Conservation (phyloP, 2,329 filamentous ascomycete species). For the Aspergillus transmontanensis region DNA sequence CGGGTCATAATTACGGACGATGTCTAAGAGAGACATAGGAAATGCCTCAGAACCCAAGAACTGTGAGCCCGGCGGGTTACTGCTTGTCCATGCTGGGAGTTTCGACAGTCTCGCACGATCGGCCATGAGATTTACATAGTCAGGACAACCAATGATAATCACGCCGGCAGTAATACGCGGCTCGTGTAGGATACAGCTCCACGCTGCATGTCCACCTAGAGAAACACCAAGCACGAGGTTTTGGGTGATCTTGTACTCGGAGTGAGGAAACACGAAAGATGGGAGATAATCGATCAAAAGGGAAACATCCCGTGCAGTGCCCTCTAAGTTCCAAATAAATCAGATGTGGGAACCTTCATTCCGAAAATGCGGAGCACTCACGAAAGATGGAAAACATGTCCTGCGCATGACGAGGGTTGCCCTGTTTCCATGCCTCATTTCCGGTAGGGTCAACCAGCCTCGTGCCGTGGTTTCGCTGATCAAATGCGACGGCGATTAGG, state of each 20-base stretch:
- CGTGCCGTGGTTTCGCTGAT: conserved; percentile 89
- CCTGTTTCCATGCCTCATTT: conserved; percentile 77
- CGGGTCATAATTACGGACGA: conserved; percentile 71
- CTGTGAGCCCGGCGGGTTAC: conserved; percentile 56
- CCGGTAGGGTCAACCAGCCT: conserved; percentile 66
- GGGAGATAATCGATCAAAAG: conserved; percentile 75
- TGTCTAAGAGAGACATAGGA: conserved; percentile 66
- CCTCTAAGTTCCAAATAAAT: conserved; percentile 42
- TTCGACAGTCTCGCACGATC: conserved; percentile 76
- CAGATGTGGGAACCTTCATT: background rate
- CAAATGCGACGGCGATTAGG: conserved; percentile 80
- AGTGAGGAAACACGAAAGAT: conserved; percentile 68
- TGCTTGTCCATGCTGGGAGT: conserved; percentile 60
- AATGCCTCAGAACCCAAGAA: conserved; percentile 82
- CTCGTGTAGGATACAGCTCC: conserved; percentile 80
- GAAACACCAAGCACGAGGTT: conserved; percentile 82
- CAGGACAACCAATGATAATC: conserved; percentile 83
- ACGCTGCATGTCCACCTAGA: conserved; percentile 83
- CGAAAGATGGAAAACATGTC: conserved; percentile 86
- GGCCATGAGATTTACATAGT: conserved; percentile 78
- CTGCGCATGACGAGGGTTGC: conserved; percentile 79
- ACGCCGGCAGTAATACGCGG: conserved; percentile 76
- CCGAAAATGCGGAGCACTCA: conserved; percentile 40
- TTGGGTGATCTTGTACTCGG: conserved; percentile 53
- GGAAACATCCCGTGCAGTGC: conserved; percentile 73